phyloP scores from a whole-genome alignment of 2,329 filamentous ascomycete species.

The Grosmannia penicillata region DNA sequence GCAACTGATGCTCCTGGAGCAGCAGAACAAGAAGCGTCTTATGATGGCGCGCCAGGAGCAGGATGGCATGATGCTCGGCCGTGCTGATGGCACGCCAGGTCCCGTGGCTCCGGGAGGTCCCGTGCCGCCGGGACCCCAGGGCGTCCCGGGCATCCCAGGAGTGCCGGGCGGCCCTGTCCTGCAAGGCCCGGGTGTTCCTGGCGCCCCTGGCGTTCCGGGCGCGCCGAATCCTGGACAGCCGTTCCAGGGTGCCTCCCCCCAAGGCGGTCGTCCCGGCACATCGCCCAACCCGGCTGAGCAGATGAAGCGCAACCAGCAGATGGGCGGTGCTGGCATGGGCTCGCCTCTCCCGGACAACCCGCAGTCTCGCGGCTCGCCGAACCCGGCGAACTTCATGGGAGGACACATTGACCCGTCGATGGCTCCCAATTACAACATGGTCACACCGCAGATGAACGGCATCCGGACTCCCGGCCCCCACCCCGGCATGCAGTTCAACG shows the following conservation, averaged over 20 bases:
- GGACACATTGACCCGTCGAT: conserved; percentile 48
- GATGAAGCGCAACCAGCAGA: conserved; percentile 66
- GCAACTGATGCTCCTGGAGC: conserved; percentile 70
- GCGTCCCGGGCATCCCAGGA: conserved; percentile 3
- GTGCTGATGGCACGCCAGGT: conserved; percentile 1
- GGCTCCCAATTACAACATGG: conserved; percentile 40
- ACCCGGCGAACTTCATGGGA: conserved; percentile 44
- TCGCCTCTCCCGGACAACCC: conserved; percentile 57
- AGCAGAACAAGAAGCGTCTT: conserved; percentile 75
- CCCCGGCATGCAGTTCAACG: conserved; percentile 39
- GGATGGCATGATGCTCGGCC: conserved; percentile 38
- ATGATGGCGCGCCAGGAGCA: conserved; percentile 75
- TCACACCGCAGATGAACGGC: conserved; percentile 42
- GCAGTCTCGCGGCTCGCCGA: conserved; percentile 52
- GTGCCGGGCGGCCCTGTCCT: conserved; percentile 17
- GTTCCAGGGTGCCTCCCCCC: conserved; percentile 57
- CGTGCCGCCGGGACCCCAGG: neutral
- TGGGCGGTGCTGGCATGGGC: conserved; percentile 53
- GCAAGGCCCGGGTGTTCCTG: conserved; percentile 34
- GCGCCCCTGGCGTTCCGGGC: conserved; percentile 27
- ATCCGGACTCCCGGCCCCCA: conserved; percentile 59
- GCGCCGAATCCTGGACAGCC: conserved; percentile 38
- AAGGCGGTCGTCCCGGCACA: conserved; percentile 51
- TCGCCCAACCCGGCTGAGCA: conserved; percentile 67
- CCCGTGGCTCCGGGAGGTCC: too few species aligned